A percentile compares a stretch with the other conserved stretches of the same genome.
Evolutionary conservation across 2,329 filamentous ascomycete species (phyloP).

Genomic region (Phaeosphaeria sp.): DNA sequence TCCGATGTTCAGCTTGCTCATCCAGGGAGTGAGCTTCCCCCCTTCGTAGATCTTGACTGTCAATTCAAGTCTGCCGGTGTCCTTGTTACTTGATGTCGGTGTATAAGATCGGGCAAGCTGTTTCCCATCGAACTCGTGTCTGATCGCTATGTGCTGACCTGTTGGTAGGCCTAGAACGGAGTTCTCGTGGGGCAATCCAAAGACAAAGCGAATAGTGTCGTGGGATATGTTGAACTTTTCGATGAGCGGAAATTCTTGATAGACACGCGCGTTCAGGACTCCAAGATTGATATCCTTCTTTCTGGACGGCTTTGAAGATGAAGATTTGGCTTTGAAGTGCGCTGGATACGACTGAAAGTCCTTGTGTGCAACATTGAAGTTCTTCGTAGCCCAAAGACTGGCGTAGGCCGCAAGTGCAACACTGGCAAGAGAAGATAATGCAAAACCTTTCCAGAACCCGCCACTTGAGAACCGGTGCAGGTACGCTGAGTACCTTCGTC

Average conservation of each 20-base stretch:
- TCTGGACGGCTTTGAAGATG: slow-evolving; percentile 5
- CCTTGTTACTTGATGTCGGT: slow-evolving; percentile 61
- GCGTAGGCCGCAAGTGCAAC: slow-evolving; percentile 10
- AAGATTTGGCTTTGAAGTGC: slow-evolving; percentile 17
- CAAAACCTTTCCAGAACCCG: slow-evolving; percentile 22
- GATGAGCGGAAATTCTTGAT: slow-evolving; percentile 55
- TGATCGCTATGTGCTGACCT: slow-evolving; percentile 45
- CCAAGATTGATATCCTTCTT: slow-evolving; percentile 42
- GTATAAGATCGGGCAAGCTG: slow-evolving; percentile 29
- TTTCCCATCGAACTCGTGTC: slow-evolving; percentile 71
- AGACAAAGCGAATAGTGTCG: slow-evolving; percentile 33
- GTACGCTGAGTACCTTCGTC: slow-evolving; percentile 10
- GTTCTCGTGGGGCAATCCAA: slow-evolving; percentile 27
- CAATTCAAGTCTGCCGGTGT: slow-evolving; percentile 60
- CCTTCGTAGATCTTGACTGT: slow-evolving; percentile 60
- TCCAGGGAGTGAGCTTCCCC: slow-evolving; percentile 58
- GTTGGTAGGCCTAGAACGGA: slow-evolving; percentile 44
- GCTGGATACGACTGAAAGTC: slow-evolving; percentile 20
- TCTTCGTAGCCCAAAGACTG: slow-evolving; percentile 16
- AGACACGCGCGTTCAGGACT: slow-evolving; percentile 58
- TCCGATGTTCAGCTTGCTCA: slow-evolving; percentile 56
- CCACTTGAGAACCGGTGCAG: slow-evolving; percentile 13
- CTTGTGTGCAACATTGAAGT: slow-evolving; percentile 17
- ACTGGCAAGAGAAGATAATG: slow-evolving; percentile 14
- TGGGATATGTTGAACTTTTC: slow-evolving; percentile 20